Base-by-base conservation (phyloP, 139 green algal species). In the Eudorina sp. region DNA sequence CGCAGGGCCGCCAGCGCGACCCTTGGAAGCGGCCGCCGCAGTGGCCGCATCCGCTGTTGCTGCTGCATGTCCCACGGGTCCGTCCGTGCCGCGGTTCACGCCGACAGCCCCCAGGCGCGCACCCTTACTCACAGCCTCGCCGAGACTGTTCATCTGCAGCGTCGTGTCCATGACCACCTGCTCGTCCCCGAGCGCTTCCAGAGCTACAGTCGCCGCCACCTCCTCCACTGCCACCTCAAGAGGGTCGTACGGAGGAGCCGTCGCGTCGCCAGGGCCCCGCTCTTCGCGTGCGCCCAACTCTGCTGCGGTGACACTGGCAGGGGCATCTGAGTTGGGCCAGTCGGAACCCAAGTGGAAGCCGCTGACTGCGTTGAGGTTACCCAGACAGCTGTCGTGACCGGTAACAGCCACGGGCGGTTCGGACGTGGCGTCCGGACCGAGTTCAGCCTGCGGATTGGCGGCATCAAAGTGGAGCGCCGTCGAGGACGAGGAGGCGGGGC, bases 121-220 rank as follows among this genome's bases (percentile, higher is more conserved):
- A 73, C 64, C 64, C 18, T 27, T 6, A 6, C 64, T 27, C 18
- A 27, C 64, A 73, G 64, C 64, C 64, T 14, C 64, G 34, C 18
- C 27, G n/a, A 27, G 55, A 25, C 29, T 66, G 55, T 25, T 66
- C n/a, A n/a, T n/a, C n/a, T n/a, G n/a, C n/a, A n/a, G n/a, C n/a
- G n/a, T n/a, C n/a, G n/a, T n/a, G 18, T 46, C 36, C 66, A 75
- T 29, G 38, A 18, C 66, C 36, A 48, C 31, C 66, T 34, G 36
- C 34, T 6, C 29, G 55, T 85, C 78, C 8, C 58, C 55, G 40
- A 85, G 58, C 6, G 60, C 79, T 40, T 76, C 79, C 79, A 86
- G 55, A 0, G 81, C 81, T 45, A 87, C 81, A 29, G 78, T 31
- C 64, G 43, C 62, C 81, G 81, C 81, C 62, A 87, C 48, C 64